These are phyloP conservation scores for Moringa oleifera DNA, from an alignment of 345 rosid genomes.

Conservation along the genomic window DNA sequence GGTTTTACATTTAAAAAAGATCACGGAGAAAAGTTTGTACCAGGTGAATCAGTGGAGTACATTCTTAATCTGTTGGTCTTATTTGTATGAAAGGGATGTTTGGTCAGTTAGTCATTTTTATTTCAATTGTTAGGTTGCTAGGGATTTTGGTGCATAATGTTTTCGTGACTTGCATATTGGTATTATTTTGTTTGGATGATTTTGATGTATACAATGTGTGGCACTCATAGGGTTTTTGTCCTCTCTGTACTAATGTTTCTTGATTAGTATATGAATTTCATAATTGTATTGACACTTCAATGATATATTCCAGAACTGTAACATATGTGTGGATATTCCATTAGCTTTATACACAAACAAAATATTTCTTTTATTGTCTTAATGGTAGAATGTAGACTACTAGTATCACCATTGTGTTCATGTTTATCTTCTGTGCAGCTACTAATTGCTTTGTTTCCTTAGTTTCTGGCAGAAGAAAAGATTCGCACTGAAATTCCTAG, in stretches of 20 bases:
- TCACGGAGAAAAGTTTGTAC: too few relatives aligned
- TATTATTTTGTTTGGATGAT: background rate
- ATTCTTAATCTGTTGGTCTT: too few relatives aligned
- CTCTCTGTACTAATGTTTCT: background rate
- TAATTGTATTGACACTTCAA: too few relatives aligned
- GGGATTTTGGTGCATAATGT: background rate
- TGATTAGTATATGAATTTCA: background rate
- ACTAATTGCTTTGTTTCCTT: constrained; percentile 28
- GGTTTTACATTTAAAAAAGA: too few relatives aligned
- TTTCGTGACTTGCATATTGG: background rate
- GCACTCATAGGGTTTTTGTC: background rate
- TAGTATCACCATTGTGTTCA: background rate
- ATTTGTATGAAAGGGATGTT: too few relatives aligned
- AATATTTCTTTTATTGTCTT: background rate
- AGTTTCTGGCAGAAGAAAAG: constrained; percentile 66
- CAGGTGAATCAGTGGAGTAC: too few relatives aligned
- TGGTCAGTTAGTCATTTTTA: background rate
- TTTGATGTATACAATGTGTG: background rate
- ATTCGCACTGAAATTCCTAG: constrained; percentile 65
- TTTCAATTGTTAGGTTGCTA: background rate
- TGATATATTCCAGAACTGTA: background rate
- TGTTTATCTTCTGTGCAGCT: constrained; percentile 1
- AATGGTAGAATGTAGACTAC: background rate
- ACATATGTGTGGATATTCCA: too few relatives aligned
- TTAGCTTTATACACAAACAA: too few relatives aligned